phyloP scores from a whole-genome alignment of 768 basidiomycete genomes.

The Tylopilus balloui region DNA sequence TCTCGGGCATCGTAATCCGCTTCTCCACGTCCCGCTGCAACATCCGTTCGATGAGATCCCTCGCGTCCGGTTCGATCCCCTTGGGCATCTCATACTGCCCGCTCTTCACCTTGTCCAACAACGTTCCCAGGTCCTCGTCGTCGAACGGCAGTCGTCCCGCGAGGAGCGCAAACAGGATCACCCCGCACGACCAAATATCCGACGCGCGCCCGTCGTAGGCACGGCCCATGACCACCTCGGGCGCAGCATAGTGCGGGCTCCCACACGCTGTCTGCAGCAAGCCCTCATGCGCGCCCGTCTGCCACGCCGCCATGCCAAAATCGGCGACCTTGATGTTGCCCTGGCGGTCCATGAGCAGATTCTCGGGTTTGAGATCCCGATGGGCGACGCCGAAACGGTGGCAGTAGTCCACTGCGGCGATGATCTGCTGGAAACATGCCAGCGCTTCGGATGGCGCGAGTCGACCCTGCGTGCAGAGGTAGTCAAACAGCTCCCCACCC shows the following conservation, averaged over 20 bases:
- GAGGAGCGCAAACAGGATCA: slow-evolving; percentile 88
- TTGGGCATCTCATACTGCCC: slow-evolving; percentile 72
- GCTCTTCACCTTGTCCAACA: slow-evolving; percentile 77
- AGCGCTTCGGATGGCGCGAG: slow-evolving; percentile 70
- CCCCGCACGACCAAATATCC: slow-evolving; percentile 96
- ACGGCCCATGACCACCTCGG: slow-evolving; percentile 81
- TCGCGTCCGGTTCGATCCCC: slow-evolving; percentile 63
- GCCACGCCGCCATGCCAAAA: slow-evolving; percentile 97
- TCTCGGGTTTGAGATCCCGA: slow-evolving; percentile 93
- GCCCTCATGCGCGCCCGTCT: slow-evolving; percentile 51
- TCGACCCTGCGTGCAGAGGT: slow-evolving; percentile 75
- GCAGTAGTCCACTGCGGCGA: slow-evolving; percentile 86
- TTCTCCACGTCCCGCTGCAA: slow-evolving; percentile 66
- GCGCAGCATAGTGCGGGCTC: slow-evolving; percentile 92
- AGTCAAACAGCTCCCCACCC: slow-evolving; percentile 92
- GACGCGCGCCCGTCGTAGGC: slow-evolving; percentile 83
- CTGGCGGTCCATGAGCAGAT: slow-evolving; percentile 78
- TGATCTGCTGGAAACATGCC: slow-evolving; percentile 89
- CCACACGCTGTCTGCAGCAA: slow-evolving; percentile 84
- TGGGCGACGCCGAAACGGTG: slow-evolving; percentile 94
- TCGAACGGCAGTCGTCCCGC: slow-evolving; percentile 90
- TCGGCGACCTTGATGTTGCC: slow-evolving; percentile 93
- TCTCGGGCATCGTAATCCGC: slow-evolving; percentile 80
- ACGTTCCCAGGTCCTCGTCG: slow-evolving; percentile 70
- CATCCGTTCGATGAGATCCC: slow-evolving; percentile 78